Base-by-base conservation (phyloP, 495 filamentous ascomycete species). In the Parathielavia hyrcaniae region DNA sequence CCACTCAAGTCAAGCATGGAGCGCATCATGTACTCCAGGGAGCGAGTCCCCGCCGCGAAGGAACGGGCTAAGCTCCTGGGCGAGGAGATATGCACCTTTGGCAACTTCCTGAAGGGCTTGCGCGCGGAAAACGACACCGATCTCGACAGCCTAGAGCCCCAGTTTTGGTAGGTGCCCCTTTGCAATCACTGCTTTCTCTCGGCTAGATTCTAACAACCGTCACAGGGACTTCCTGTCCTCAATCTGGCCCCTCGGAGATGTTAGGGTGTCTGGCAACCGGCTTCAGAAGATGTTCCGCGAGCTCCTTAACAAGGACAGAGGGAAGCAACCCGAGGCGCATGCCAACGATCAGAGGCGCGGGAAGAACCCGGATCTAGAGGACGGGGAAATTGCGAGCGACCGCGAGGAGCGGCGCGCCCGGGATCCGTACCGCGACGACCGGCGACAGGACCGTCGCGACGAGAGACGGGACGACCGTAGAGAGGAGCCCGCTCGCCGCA, bases 241-340 rank as follows among this genome's bases (percentile, higher is more conserved):
- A 10, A 73, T 73, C 52, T 73, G 70, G 70, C 70, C 70, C n/a
- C 58, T 73, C n/a, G 66, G 64, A n/a, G 65, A 72, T 9, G 61
- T 67, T n/a, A 69, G 61, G 46, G 70, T 72, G 7, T 64, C 73
- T 0, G 74, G 74, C 17, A 60, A 62, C 41, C 66, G 75, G 35
- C 64, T 81, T 13, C 72, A 76, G 57, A 63, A 62, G 22, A 81
- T 80, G 75, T 79, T 74, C 61, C 66, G 69, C 19, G 72, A 72
- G 50, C 67, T 81, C 43, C 38, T 66, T 17, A 60, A 65, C 16
- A 66, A 68, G 52, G 66, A 71, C 19, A 62, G 64, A 39, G 22
- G 17, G 19, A 62, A 63, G 49, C 60, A 61, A n/a, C 57, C 61
- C 7, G 66, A 71, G 5, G 62, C 67, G 1, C 60, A 50, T n/a